Percentiles rank a stretch among this genome's conserved stretches.
Evolutionary conservation across 768 basidiomycete species (phyloP).

Genomic region (Hypsizygus marmoreus): DNA sequence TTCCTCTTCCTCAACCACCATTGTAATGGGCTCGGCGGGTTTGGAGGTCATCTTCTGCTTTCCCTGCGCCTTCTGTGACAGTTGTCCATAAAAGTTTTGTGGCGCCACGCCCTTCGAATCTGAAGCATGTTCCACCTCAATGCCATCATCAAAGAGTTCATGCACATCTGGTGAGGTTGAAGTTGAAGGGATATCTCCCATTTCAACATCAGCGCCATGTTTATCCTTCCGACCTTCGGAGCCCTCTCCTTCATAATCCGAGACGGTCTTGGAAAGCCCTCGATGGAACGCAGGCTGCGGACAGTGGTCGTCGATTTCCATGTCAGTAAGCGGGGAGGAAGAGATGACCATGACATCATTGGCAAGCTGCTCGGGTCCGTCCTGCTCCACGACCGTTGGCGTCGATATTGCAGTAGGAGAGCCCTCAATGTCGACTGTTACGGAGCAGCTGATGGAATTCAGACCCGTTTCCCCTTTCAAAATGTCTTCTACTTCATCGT

Average conservation of each 20-base stretch:
- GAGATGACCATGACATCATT: conserved; percentile 1
- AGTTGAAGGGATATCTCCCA: conserved; percentile 9
- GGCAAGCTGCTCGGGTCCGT: not conserved
- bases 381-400: not conserved
- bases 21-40: conserved; percentile 5
- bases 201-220: conserved; percentile 7
- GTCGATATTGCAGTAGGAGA: conserved; percentile 5
- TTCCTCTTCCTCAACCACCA: conserved; percentile 13
- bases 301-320: conserved; percentile 17
- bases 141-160: conserved; percentile 2
- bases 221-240: not conserved
- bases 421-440: conserved; percentile 13
- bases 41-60: conserved; percentile 21
- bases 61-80: conserved; percentile 12
- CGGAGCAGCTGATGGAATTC: conserved; percentile 27
- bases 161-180: conserved; percentile 1
- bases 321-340: conserved; percentile 10
- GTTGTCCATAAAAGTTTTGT: conserved; percentile 12
- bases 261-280: conserved; percentile 9
- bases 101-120: conserved; percentile 4
- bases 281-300: not conserved
- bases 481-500: conserved; percentile 32
- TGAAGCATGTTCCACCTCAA: not conserved
- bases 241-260: conserved; percentile 9
- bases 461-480: conserved; percentile 19